phyloP scores from a whole-genome alignment of 73 alveolate species.

The Loxodes magnus region DNA sequence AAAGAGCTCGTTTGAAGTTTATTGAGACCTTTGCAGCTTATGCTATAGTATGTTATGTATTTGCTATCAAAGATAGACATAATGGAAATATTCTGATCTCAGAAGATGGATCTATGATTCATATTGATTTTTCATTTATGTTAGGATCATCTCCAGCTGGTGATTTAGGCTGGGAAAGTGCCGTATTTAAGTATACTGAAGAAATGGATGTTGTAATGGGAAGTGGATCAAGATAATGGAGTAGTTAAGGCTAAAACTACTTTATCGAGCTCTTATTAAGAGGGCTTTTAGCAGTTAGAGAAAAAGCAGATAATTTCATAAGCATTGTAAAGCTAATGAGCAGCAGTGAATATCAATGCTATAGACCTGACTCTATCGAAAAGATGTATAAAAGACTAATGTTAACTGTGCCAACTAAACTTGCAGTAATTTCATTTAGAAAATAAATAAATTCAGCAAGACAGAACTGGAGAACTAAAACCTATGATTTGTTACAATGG shows the following conservation, averaged over 20 bases:
- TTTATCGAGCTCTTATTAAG: slow-evolving; percentile 33
- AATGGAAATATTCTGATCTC: slow-evolving; percentile 95
- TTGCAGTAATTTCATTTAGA: too few relatives aligned
- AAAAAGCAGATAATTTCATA: slow-evolving; percentile 37
- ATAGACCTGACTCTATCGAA: slow-evolving; percentile 1
- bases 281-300: slow-evolving; percentile 46
- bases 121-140: slow-evolving; percentile 93
- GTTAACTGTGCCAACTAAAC: too few relatives aligned
- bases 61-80: slow-evolving; percentile 94
- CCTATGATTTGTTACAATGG: slow-evolving; percentile 72
- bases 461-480: slow-evolving; percentile 81
- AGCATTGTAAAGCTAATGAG: slow-evolving; percentile 40
- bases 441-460: too few relatives aligned
- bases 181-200: slow-evolving; percentile 88
- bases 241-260: slow-evolving; percentile 21
- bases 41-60: slow-evolving; percentile 84
- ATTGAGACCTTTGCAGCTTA: slow-evolving; percentile 94
- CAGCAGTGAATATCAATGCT: slow-evolving; percentile 4
- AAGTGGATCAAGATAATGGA: too few relatives aligned
- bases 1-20: slow-evolving; percentile 84
- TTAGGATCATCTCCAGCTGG: slow-evolving; percentile 85
- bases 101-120: slow-evolving; percentile 87
- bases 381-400: slow-evolving; percentile 2
- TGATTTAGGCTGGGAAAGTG: slow-evolving; percentile 85
- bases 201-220: slow-evolving; percentile 88